Conservation (phyloP, 345 rosid species). For the Rhizophora apiculata region DNA sequence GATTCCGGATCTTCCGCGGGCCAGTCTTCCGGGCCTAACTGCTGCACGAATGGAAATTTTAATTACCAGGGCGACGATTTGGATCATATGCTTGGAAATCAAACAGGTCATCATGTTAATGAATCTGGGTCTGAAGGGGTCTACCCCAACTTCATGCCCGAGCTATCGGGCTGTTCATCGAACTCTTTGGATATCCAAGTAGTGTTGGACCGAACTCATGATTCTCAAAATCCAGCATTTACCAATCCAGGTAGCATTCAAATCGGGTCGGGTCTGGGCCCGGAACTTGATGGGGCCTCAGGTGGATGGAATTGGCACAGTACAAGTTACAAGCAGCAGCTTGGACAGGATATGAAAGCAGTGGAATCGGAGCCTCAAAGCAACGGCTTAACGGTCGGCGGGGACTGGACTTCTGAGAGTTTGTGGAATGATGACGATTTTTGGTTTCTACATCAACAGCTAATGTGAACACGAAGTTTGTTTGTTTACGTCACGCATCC, state of each 20-base stretch:
- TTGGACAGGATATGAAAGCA: slow-evolving; percentile 4
- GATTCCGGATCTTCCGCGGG: slow-evolving; percentile 23
- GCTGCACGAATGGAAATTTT: slow-evolving; percentile 1
- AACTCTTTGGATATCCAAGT: slow-evolving; percentile 47
- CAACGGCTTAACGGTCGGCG: slow-evolving; percentile 29
- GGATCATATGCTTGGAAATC: not conserved
- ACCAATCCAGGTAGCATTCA: slow-evolving; percentile 14
- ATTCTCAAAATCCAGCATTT: slow-evolving; percentile 13
- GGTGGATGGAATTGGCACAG: not conserved
- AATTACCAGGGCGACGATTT: not conserved
- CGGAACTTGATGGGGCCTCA: not conserved
- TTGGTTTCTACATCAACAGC: slow-evolving; percentile 46
- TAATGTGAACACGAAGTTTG: slow-evolving; percentile 14
- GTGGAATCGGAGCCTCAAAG: slow-evolving; percentile 9
- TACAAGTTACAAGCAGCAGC: not conserved
- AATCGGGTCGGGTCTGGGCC: slow-evolving; percentile 32
- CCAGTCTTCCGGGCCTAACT: slow-evolving; percentile 20
- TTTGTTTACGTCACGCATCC: slow-evolving; percentile 44
- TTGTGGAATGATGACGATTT: slow-evolving; percentile 60
- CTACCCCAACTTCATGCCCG: slow-evolving; percentile 29
- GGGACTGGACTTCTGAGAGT: slow-evolving; percentile 42
- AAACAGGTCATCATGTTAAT: not conserved
- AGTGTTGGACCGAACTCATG: slow-evolving; percentile 31
- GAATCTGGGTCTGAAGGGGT: slow-evolving; percentile 18
- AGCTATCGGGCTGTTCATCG: slow-evolving; percentile 39